phyloP scores from a whole-genome alignment of 495 filamentous ascomycete species.

The Cairneyella variabilis region DNA sequence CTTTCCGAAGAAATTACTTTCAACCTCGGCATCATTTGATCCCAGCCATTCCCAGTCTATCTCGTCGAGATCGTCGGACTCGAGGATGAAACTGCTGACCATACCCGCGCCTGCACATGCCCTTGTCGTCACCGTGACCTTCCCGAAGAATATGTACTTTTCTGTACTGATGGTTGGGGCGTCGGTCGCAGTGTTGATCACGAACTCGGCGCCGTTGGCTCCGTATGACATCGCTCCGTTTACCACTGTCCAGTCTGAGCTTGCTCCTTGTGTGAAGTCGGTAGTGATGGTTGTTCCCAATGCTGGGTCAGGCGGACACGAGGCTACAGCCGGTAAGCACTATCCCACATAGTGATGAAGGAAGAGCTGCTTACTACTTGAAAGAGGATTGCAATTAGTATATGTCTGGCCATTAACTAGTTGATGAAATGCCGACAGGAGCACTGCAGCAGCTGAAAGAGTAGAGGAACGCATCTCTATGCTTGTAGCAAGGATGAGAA shows the following conservation, averaged over 20 bases:
- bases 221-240: conserved; percentile 21
- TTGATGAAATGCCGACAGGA: conserved; percentile 8
- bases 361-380: conserved; percentile 19
- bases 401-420: conserved; percentile 26
- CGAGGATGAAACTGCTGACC: conserved; percentile 78
- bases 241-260: conserved; percentile 7
- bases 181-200: conserved; percentile 41
- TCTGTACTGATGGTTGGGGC: conserved; percentile 67
- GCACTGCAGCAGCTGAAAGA: conserved; percentile 16
- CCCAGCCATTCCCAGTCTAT: conserved; percentile 89
- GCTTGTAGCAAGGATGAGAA: no score
- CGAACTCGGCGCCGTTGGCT: conserved; percentile 21
- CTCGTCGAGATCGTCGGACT: conserved; percentile 90
- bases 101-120: conserved; percentile 69
- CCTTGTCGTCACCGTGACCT: conserved; percentile 67
- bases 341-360: neutral
- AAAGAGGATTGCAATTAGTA: conserved; percentile 23
- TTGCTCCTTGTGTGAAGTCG: conserved; percentile 27
- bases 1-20: conserved; percentile 94
- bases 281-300: conserved; percentile 22
- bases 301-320: conserved; percentile 24
- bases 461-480: conserved; percentile 19
- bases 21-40: conserved; percentile 57
- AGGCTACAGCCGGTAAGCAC: conserved; percentile 18
- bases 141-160: conserved; percentile 82